Percentiles rank a stretch among this genome's conserved stretches.
Conservation (phyloP, 2,329 filamentous ascomycete genomes). For the Cryoendolithus antarcticus region DNA sequence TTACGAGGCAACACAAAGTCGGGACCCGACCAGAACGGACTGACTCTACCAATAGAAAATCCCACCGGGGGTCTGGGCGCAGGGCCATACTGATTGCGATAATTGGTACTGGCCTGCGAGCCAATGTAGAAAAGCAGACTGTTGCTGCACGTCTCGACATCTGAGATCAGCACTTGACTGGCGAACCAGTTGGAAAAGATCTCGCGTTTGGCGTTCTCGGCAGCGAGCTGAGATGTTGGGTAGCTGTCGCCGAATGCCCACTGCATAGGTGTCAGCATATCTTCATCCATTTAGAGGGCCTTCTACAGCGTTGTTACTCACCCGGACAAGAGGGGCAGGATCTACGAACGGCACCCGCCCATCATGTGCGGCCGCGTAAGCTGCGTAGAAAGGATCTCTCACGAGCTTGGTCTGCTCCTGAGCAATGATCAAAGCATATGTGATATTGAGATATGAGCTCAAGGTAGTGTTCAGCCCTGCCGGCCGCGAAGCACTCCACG, state of each 20-base stretch:
- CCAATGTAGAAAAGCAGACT: slow-evolving; percentile 39
- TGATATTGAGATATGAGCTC: slow-evolving; percentile 25
- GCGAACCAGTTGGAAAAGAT: slow-evolving; percentile 38
- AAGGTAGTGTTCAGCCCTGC: slow-evolving; percentile 15
- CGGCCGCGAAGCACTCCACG: slow-evolving; percentile 12
- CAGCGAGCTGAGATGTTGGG: slow-evolving; percentile 24
- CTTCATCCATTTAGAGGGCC: slow-evolving; percentile 7
- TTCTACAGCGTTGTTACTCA: too few relatives aligned
- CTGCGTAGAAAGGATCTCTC: slow-evolving; percentile 33
- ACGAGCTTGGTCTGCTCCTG: slow-evolving; percentile 33
- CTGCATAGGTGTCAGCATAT: slow-evolving; percentile 16
- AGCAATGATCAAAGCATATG: slow-evolving; percentile 32
- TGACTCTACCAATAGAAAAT: slow-evolving; percentile 36
- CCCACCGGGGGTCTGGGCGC: slow-evolving; percentile 39
- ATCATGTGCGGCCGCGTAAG: slow-evolving; percentile 32
- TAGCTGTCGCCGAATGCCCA: slow-evolving; percentile 36
- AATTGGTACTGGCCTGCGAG: slow-evolving; percentile 27
- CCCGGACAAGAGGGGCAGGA: slow-evolving; percentile 30
- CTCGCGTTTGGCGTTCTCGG: slow-evolving; percentile 39
- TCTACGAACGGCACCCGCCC: slow-evolving; percentile 37
- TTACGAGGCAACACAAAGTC: slow-evolving; percentile 33
- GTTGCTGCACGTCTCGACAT: slow-evolving; percentile 35
- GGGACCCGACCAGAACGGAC: slow-evolving; percentile 34
- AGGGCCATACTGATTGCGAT: slow-evolving; percentile 32
- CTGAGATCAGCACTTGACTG: slow-evolving; percentile 30